Base-by-base conservation (phyloP, 805 yeast genomes). In the Lachancea sp. region DNA sequence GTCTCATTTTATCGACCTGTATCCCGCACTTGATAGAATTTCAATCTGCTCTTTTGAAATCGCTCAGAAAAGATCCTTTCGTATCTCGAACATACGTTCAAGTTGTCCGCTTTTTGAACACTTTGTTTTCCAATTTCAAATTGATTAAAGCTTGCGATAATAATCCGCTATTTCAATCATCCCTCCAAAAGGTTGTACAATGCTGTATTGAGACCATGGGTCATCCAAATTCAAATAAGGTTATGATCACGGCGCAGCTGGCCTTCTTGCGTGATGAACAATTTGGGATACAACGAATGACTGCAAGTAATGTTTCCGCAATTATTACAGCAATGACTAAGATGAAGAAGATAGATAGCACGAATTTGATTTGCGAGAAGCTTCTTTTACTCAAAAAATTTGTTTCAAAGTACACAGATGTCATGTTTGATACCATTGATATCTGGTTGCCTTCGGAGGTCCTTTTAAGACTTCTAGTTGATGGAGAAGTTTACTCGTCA, bases 391-490 rank as follows among this genome's bases (percentile, higher is more conserved):
- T 58, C 3, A 55, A 49, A 29, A 43, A 46, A 5, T 48, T 56
- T 21, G 18, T 58, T 1, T 32, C 34, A 2, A 58, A 55, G 38
- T 54, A 51, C 38, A 52, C 59, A 2, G 30, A 35, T 4, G 25
- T 40, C 2, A 60, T 58, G 63, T 28, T 53, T 3, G 41, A 48
- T 7, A 41, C 41, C 11, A 34, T 52, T 2, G 24, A 41, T 2
- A 22, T 16, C 15, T 60, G 64, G 64, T 34, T 58, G 13, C 56
- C 58, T 8, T 39, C 48, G 16, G 63, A 58, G 47, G 55, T 58
- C 1, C 22, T 55, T 28, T 43, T 51, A 4, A 44, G 55, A 30
- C 46, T 55, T 7, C 24, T 60, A 6, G 33, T 48, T 2, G 52
- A 52, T 12, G 54, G 50, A 12, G 51, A 51, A 15, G 20, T 34